A percentile compares a stretch with the other conserved stretches of the same genome.
phyloP scores from a whole-genome alignment of 176 grass and related monocot genomes.

The Poa pratensis region DNA sequence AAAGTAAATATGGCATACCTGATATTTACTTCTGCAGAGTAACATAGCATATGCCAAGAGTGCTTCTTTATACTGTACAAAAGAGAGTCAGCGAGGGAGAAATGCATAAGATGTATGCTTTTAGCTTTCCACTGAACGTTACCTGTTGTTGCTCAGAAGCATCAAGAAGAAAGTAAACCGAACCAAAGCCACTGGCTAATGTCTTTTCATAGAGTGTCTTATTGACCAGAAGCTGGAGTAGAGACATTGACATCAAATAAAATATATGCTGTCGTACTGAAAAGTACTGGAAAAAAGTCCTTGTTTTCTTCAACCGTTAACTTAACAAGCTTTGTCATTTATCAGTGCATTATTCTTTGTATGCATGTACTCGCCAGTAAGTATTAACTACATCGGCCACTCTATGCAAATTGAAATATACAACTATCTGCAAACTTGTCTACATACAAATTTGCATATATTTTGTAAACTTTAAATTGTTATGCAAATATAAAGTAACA shows the following conservation, averaged over 20 bases:
- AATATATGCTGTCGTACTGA: neutral
- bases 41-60: constrained; percentile 83
- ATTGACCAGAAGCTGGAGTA: constrained; percentile 87
- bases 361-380: neutral
- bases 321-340: constrained; percentile 1
- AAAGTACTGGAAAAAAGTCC: neutral
- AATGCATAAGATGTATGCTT: neutral
- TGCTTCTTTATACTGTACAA: constrained; percentile 89
- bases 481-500: constrained; percentile 13
- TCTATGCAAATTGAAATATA: neutral
- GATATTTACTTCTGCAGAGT: constrained; percentile 66
- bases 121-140: neutral
- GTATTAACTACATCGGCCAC: neutral
- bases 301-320: neutral
- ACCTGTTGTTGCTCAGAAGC: constrained; percentile 99
- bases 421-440: neutral
- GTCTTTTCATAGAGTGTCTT: constrained; percentile 93
- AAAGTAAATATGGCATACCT: constrained; percentile 51
- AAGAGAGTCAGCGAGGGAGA: constrained; percentile 2
- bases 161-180: constrained; percentile 95
- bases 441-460: neutral
- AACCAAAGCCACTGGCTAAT: constrained; percentile 93
- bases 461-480: neutral
- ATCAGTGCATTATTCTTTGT: neutral
- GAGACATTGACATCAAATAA: constrained; percentile 20